These are phyloP conservation scores for Pseudocercospora crystallina DNA, from an alignment of 2,329 filamentous ascomycete species.

Conservation along the genomic window DNA sequence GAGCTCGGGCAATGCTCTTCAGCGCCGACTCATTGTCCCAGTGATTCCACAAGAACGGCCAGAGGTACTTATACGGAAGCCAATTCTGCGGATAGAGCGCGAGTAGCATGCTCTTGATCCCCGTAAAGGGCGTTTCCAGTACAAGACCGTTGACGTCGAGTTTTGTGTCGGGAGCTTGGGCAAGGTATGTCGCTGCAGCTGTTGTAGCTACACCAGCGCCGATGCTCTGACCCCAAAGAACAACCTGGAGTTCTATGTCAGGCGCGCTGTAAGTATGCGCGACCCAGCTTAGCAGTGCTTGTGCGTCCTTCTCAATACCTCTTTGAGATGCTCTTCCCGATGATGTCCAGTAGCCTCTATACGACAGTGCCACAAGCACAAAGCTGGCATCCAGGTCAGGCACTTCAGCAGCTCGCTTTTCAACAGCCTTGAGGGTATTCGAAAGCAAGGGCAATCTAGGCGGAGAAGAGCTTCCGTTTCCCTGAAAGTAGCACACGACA, in stretches of 20 bases:
- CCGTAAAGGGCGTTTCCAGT: conserved; percentile 75
- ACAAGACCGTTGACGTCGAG: conserved; percentile 52
- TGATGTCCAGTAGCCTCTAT: conserved; percentile 78
- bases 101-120: conserved; percentile 67
- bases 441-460: conserved; percentile 50
- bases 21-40: conserved; percentile 52
- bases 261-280: conserved; percentile 39
- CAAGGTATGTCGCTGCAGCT: conserved; percentile 50
- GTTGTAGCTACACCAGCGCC: conserved; percentile 70
- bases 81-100: conserved; percentile 75
- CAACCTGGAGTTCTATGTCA: conserved; percentile 42
- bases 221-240: conserved; percentile 78
- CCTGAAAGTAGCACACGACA: conserved; percentile 52
- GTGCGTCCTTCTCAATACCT: conserved; percentile 68
- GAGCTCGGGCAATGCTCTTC: conserved; percentile 36
- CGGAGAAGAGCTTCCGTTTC: conserved; percentile 48
- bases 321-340: conserved; percentile 67
- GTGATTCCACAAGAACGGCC: conserved; percentile 67
- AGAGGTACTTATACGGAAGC: conserved; percentile 74
- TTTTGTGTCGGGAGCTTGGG: conserved; percentile 33
- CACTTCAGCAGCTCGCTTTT: conserved; percentile 14
- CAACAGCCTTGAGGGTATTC: conserved; percentile 44
- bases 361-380: conserved; percentile 52
- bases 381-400: conserved; percentile 23
- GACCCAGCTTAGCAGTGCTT: conserved; percentile 65